Evolutionary conservation across 1,284 basidiomycete genomes (phyloP).

Genomic region (Cutaneotrichosporon arboriforme): DNA sequence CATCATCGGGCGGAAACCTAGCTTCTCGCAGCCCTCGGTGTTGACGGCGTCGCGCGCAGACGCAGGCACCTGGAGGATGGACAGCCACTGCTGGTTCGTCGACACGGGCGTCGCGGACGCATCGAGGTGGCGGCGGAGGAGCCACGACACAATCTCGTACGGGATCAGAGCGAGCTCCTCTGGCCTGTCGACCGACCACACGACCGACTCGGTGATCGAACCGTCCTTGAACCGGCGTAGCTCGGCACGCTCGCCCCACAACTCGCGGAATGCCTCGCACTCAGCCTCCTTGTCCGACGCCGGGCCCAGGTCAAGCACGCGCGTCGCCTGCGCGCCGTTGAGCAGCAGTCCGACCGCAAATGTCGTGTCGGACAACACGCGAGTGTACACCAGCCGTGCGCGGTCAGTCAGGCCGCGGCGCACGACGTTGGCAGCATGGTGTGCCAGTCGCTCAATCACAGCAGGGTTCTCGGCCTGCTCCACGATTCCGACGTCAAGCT

Average conservation of each 20-base stretch:
- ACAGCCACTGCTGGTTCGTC: constrained; percentile 57
- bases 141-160: constrained; percentile 63
- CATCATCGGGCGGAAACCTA: constrained; percentile 71
- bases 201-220: constrained; percentile 83
- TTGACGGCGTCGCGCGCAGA: constrained; percentile 50
- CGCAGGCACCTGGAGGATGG: constrained; percentile 58
- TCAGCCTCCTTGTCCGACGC: constrained; percentile 53
- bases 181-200: constrained; percentile 62
- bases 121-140: constrained; percentile 70
- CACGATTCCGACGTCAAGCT: not conserved
- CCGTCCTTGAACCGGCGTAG: constrained; percentile 97
- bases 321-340: constrained; percentile 64
- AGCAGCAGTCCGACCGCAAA: constrained; percentile 68
- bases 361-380: constrained; percentile 39
- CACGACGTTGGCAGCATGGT: constrained; percentile 56
- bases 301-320: constrained; percentile 85
- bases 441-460: constrained; percentile 55
- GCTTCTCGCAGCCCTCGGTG: constrained; percentile 49
- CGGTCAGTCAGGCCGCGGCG: constrained; percentile 67
- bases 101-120: constrained; percentile 49
- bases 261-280: constrained; percentile 61
- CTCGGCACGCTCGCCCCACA: constrained; percentile 93
- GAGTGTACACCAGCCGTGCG: constrained; percentile 57
- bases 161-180: constrained; percentile 79
- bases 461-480: constrained; percentile 57